A percentile compares a stretch with the other conserved stretches of the same genome.
These are phyloP conservation scores for Candida smagusa DNA, from an alignment of 1,139 yeast species.

Conservation along the genomic window DNA sequence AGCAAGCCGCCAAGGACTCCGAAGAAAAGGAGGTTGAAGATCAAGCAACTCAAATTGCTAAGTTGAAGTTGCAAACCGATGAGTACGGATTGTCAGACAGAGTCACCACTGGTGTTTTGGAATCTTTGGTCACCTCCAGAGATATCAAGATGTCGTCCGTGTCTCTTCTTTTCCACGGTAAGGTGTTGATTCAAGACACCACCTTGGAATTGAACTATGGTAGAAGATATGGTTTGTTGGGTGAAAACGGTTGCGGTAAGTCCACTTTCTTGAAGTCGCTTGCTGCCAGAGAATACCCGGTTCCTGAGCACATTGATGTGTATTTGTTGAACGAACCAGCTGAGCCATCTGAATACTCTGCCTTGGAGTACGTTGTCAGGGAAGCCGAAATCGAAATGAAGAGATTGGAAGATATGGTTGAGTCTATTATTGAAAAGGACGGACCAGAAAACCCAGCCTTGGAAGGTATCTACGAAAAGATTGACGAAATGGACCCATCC, in stretches of 20 bases:
- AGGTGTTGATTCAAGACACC: constrained; percentile 90
- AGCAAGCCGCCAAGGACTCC: constrained; percentile 53
- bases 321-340: constrained; percentile 97
- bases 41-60: constrained; percentile 73
- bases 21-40: constrained; percentile 60
- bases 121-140: constrained; percentile 83
- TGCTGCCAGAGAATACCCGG: constrained; percentile 95
- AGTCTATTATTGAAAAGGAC: constrained; percentile 81
- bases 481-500: constrained; percentile 92
- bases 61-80: constrained; percentile 89
- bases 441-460: constrained; percentile 90
- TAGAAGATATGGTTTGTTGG: constrained; percentile 93
- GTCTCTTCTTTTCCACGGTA: constrained; percentile 95
- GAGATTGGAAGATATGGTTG: constrained; percentile 87
- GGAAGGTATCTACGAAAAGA: constrained; percentile 90
- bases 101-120: constrained; percentile 96
- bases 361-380: constrained; percentile 92
- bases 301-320: constrained; percentile 88
- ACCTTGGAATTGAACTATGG: constrained; percentile 91
- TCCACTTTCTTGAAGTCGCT: constrained; percentile 89
- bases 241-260: constrained; percentile 99
- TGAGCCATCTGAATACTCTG: constrained; percentile 85
- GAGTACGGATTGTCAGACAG: constrained; percentile 93
- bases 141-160: constrained; percentile 90
- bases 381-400: constrained; percentile 94